These are phyloP conservation scores for Pyrenula massariospora DNA, from an alignment of 495 filamentous ascomycete genomes.

Conservation along the genomic window DNA sequence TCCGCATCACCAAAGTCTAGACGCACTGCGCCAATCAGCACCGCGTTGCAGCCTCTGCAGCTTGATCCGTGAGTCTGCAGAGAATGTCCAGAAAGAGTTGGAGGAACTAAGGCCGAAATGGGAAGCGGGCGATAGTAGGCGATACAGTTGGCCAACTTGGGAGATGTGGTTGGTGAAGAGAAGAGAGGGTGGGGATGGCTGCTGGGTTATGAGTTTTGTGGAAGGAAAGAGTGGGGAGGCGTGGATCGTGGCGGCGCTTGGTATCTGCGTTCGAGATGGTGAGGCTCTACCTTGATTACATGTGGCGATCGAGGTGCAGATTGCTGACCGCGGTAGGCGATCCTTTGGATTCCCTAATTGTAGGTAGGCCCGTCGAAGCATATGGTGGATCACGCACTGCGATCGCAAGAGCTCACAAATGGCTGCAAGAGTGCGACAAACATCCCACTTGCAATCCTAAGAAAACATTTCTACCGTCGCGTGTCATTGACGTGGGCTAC, in stretches of 20 bases:
- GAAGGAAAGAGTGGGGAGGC: not conserved
- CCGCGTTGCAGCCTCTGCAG: not conserved
- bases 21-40: not conserved
- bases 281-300: not conserved
- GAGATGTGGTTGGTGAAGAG: not conserved
- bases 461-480: constrained; percentile 1
- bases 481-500: not conserved
- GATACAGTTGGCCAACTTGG: not conserved
- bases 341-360: not conserved
- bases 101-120: not conserved
- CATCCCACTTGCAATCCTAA: not conserved
- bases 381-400: not conserved
- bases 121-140: not conserved
- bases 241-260: not conserved
- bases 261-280: not conserved
- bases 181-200: not conserved
- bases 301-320: not conserved
- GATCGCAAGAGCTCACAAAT: not conserved
- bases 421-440: constrained; percentile 1
- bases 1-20: not conserved
- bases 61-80: not conserved
- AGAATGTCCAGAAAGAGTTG: not conserved
- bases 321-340: not conserved
- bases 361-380: constrained; percentile 1
- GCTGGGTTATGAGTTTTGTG: not conserved